Evolutionary conservation across 805 yeast species (phyloP), one percentile per base, ranked within the genome.

Genomic region (Metschnikowia orientalis): DNA sequence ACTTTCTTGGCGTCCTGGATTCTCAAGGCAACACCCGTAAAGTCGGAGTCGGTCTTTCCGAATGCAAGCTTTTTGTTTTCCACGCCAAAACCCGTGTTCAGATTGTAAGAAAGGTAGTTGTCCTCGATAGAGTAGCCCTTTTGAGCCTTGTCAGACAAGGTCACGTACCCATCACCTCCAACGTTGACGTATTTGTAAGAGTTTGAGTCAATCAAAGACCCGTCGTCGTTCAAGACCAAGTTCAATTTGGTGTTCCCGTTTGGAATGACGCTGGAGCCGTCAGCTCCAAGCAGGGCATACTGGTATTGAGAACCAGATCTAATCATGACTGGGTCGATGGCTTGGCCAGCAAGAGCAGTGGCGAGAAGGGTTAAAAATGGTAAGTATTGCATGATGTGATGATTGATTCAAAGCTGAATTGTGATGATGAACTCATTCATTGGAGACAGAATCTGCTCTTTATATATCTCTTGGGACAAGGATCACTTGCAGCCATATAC

Each of bases 221-320:
- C 43, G 35, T 56, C 57, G 23, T 47, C 47, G 30, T 47, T 49
- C 42, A 53, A 47, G 10, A 45, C 50, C 33, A 53, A 47, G 13
- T 37, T 33, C 34, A 38, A 32, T 10, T 28, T 34, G n/a, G 26
- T 24, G 17, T 43, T 40, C 9, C 36, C 12, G 8, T 38, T 44
- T n/a, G 44, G 48, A 7, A 33, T 28, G 12, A 37, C 33, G 8
- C 40, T 20, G 9, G 34, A 34, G 19, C 39, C 39, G 13, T 30
- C 29, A 6, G 38, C 14, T 38, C 27, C 17, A 36, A 23, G 32
- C 30, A 13, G 19, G 8, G 30, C 19, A 41, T 49, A 54, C 23
- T 56, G 61, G 47, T 44, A 51, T 6, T 26, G 33, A 7, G 58
- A 44, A 8, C 57, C 61, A 6, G 60, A 55, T 26, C 49, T 47